Evolutionary conservation across 1,284 basidiomycete genomes (phyloP).

Genomic region (Cutaneotrichosporon spelunceum): DNA sequence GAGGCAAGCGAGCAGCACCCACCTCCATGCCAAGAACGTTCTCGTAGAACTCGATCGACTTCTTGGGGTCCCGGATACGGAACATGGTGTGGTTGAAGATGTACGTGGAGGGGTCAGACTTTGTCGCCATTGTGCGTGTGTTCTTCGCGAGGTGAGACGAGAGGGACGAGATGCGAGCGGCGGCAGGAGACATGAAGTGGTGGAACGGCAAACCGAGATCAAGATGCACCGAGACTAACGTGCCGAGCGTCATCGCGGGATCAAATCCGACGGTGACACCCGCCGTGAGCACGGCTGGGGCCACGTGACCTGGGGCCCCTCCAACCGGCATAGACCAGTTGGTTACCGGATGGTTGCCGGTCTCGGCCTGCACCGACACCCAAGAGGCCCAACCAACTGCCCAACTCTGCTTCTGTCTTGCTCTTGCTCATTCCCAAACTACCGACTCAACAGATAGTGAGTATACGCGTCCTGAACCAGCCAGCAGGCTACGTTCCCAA

Average conservation of each 20-base stretch:
- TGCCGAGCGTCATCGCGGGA: not conserved
- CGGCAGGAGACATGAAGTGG: not conserved
- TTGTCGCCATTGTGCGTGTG: conserved; percentile 31
- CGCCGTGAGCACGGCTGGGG: not conserved
- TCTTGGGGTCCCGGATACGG: conserved; percentile 82
- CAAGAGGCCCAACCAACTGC: no score
- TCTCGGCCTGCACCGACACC: no score
- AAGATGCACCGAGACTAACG: not conserved
- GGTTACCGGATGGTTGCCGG: no score
- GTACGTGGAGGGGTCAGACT: conserved; percentile 38
- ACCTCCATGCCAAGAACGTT: conserved; percentile 80
- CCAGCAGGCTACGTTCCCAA: no score
- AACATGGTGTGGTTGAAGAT: conserved; percentile 75
- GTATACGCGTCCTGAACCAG: no score
- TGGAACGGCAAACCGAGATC: not conserved
- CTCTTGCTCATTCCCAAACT: no score
- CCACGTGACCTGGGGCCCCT: no score
- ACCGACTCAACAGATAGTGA: no score
- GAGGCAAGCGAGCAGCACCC: conserved; percentile 15
- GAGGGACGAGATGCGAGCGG: conserved; percentile 1
- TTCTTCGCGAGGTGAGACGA: conserved; percentile 4
- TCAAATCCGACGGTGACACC: not conserved
- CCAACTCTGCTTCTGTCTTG: no score
- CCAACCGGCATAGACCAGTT: no score
- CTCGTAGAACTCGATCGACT: conserved; percentile 66